Evolutionary conservation across 257 asterid species (phyloP).

Genomic region (Solanum ossicruentum): DNA sequence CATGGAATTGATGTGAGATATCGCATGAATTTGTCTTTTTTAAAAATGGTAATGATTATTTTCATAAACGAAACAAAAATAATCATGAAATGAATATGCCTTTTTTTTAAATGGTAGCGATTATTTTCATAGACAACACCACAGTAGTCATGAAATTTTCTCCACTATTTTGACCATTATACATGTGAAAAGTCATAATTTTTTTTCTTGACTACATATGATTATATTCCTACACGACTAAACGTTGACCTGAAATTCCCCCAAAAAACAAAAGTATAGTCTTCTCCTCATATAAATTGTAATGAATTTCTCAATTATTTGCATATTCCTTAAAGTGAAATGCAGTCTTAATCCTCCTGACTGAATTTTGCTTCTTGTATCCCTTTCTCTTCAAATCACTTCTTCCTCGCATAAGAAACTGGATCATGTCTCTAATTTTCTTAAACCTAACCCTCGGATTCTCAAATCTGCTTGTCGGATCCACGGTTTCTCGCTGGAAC

Average conservation of each 20-base stretch:
- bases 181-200: too few species aligned
- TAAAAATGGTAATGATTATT: neutral
- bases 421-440: neutral
- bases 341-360: neutral
- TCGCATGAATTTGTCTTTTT: neutral
- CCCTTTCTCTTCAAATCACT: neutral
- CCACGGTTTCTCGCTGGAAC: neutral
- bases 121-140: too few species aligned
- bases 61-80: neutral
- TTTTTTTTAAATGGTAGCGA: too few species aligned
- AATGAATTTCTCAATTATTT: neutral
- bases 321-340: neutral
- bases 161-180: too few species aligned
- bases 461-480: neutral
- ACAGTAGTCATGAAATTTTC: too few species aligned
- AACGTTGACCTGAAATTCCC: too few species aligned
- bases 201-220: too few species aligned
- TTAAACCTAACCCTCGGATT: neutral
- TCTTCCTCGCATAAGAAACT: too few species aligned
- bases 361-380: neutral
- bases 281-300: neutral
- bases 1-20: neutral
- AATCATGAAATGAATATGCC: rapidly evolving
- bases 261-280: neutral
- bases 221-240: too few species aligned